Evolutionary conservation across 257 asterid species (phyloP), one percentile per base, ranked within the genome.

Genomic region (Echium plantagineum): DNA sequence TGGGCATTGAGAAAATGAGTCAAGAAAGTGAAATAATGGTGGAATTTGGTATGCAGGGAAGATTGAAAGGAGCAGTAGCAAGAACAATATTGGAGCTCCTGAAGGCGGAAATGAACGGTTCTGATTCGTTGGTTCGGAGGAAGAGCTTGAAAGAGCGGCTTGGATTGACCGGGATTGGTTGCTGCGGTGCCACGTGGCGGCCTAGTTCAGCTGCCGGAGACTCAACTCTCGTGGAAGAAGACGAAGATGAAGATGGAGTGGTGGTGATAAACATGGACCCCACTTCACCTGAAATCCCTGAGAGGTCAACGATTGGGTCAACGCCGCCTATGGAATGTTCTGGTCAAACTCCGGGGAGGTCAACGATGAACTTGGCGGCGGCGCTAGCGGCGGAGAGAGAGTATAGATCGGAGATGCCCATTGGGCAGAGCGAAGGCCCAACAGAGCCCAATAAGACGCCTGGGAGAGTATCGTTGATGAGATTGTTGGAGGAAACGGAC

Each of bases 361-460:
- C 75, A 0, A 90, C 94, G 69, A 85, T 76, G 96, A 87, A 85
- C 60, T 57, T 87, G 64, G 98, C 96, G 28, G 87, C 85, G 59
- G 98, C 96, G 60, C 60, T 91, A 72, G 93, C 85, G 3, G 93
- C 93, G 1, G 98, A 90, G 75, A 69, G 98, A 63, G 78, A 82
- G 64, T 57, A 80, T 57, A 74, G 89, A 80, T 85, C 88, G 55
- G 77, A 28, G 26, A 48, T 57, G 71, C 62, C 67, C 80, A 58
- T 20, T 24, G 26, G 35, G 51, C 42, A 52, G 19, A 62, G 60
- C 26, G 51, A 24, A 56, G 64, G 71, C 63, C 75, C 72, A 46
- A 28, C 21, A 9, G 66, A 70, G 58, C 54, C 62, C 49, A 19
- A 31, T 32, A 52, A 58, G 13, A 74, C 87, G 0, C 85, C 90